Evolutionary conservation across 495 filamentous ascomycete genomes (phyloP), one percentile per base, ranked within the genome.

Genomic region (Neurospora pannonica): DNA sequence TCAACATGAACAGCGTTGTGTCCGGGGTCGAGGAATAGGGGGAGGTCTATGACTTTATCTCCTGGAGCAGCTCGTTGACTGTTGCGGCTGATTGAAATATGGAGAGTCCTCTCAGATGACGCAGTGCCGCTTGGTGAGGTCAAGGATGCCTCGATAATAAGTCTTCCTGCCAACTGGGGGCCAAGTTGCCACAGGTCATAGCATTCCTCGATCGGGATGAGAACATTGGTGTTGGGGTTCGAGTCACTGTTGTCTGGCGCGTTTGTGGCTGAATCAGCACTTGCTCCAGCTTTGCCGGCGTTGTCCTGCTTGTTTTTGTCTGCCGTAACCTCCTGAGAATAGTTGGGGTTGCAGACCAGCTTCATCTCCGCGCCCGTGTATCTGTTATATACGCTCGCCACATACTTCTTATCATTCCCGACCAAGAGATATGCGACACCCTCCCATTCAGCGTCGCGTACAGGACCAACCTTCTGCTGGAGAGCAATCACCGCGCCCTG

Each of bases 1-100:
- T 75, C 73, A 21, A 75, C 70, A 40, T 75, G 73, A 3, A 75
- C 28, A 38, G 46, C 60, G 31, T 75, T 75, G 38, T 72, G 73
- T 0, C 67, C 73, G 11, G 70, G 43, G n/a, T 75, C 73, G 48
- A 75, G 71, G 38, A 67, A 75, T 13, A 75, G 43, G 8, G 73
- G 73, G 11, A 75, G 46, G 10, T 46, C 3, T 28, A 40, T 15
- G 21, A 42, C 71, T 24, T 69, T 15, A 13, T n/a, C 17, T 24
- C 34, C 3, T 38, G 46, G 13, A 37, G 19, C 17, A 13, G 46
- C 17, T 38, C 17, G 21, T 13, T 21, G 24, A 9, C 38, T 34
- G 13, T 19, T 67, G 28, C 28, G 54, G 28, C 28, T 67, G 28
- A 67, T 67, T 17, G 54, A 34, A 17, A 67, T 11, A 70, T 38